Percentiles rank a stretch among this genome's conserved stretches.
Evolutionary conservation across 495 filamentous ascomycete species (phyloP).

Genomic region (Trichoderma orchidacearum): DNA sequence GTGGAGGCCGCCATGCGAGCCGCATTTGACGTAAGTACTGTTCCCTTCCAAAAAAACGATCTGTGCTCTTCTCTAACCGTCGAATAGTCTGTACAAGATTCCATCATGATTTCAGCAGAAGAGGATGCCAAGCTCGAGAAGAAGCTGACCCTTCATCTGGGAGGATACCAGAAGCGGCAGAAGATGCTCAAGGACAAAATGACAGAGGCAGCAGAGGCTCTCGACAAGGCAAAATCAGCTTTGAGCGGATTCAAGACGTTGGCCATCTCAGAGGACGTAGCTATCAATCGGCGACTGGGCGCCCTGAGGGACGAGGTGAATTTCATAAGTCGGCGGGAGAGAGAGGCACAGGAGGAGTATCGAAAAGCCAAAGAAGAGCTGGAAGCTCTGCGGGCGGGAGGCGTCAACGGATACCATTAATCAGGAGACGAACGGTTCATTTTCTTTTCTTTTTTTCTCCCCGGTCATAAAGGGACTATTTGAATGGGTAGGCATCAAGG

Average conservation of each 20-base stretch:
- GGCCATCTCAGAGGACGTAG: conserved; percentile 63
- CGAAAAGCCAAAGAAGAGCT: conserved; percentile 64
- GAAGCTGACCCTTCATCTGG: conserved; percentile 76
- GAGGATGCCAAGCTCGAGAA: conserved; percentile 80
- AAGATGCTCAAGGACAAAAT: conserved; percentile 73
- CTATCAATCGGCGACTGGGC: conserved; percentile 58
- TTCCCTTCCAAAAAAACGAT: background rate
- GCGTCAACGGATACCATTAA: conserved; percentile 26
- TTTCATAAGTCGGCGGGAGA: conserved; percentile 69
- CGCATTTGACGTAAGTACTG: conserved; percentile 48
- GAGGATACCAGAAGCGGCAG: conserved; percentile 81
- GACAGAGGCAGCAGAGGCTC: conserved; percentile 58
- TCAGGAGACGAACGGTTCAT: background rate
- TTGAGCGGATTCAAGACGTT: conserved; percentile 65
- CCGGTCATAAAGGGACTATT: background rate
- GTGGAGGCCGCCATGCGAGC: conserved; percentile 44
- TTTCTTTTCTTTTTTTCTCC: background rate
- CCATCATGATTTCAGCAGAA: conserved; percentile 57
- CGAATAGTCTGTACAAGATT: conserved; percentile 52
- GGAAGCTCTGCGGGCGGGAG: conserved; percentile 35
- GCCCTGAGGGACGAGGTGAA: conserved; percentile 67
- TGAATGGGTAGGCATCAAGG: background rate
- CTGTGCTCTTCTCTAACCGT: conserved; percentile 13
- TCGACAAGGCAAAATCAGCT: conserved; percentile 58
- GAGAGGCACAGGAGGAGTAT: conserved; percentile 84